Base-by-base conservation (phyloP, 2,329 filamentous ascomycete species). In the Chaetomiaceae sp. region DNA sequence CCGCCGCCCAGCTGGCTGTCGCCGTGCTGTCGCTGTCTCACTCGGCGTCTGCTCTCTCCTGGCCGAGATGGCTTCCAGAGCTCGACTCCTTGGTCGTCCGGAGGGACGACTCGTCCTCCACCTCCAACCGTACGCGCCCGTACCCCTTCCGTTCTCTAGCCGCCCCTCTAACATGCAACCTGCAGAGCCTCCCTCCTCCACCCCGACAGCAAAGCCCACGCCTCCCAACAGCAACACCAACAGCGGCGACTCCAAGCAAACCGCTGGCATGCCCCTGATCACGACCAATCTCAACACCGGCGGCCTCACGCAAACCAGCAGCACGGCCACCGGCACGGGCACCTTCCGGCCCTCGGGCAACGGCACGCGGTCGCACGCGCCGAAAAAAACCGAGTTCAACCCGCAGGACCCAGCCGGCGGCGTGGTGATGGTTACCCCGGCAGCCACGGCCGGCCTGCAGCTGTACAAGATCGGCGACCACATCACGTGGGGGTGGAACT, bases 401-500 rank as follows among this genome's bases (percentile, higher is more conserved):
- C 56, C 68, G 1, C 61, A 65, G 30, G 69, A 74, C 43, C 68
- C 73, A 8, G 67, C 70, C 2, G 80, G 76, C 40, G 66, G 69
- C 42, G 68, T 81, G 30, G 65, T 68, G 38, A 75, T 83, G 68
- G 55, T 75, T 36, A 73, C 69, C 2, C 80, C 80, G 1, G 65
- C 69, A 32, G 62, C 68, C 6, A 69, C 67, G 3, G 60, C 64
- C 10, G 67, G 68, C 20, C 68, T 70, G 9, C 68, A 73, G 48
- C 69, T 80, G 33, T 82, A 77, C 70, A 78, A 78, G 58, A 78
- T 83, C 50, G 75, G 76, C 50, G 73, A 81, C 58, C 68, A 68
- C 36, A 67, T 82, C 35, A 83, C 78, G 12, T 79, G 76, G 63
- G 72, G 65, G 38, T 84, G 79, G 79, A 83, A 83, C 65, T 84